Evolutionary conservation across 2,329 filamentous ascomycete species (phyloP), one percentile per base, ranked within the genome.

Genomic region (Diplodia sapinea): DNA sequence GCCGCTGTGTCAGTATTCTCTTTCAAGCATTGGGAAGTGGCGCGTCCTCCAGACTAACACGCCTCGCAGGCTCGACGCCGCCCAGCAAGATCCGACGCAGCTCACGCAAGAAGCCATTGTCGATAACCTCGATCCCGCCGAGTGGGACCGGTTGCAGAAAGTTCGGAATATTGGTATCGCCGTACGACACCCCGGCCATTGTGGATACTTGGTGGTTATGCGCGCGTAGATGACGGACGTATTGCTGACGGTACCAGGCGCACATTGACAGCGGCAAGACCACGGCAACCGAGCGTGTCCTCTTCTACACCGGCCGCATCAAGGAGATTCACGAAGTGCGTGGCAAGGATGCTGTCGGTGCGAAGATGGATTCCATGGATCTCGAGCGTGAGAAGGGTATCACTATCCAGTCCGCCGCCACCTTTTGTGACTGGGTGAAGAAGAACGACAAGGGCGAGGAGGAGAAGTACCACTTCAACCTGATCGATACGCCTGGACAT

Each of bases 341-440:
- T 76, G 93, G 93, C 69, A 94, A 94, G 77, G 95, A 99, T 85
- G 88, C 91, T 43, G 93, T 97, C 50, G 95, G 95, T 71, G 95
- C 95, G 69, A 99, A 99, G 84, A 99, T 99, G 95, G 95, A 99
- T 84, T 97, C 94, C 31, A 99, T 99, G 95, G 95, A 99, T 74
- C 85, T 99, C 73, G 95, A 99, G 82, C 87, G 95, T 80, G 95
- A 98, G 80, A 97, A 97, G 84, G 95, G 95, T 75, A 99, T 99
- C 79, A 99, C 95, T 68, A 99, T 99, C 76, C 94, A 99, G 80
- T 98, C 94, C 73, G 95, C 95, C 12, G 95, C 95, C 29, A 99
- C 95, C 0, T 99, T 97, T 79, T 96, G 93, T 80, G 94, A 99
- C 81, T 99, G 95, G 95, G 83, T 91, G 72, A 97, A 96, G 84